Evolutionary conservation across 1,139 yeast species (phyloP).

Genomic region (Taiozyma sp.): DNA sequence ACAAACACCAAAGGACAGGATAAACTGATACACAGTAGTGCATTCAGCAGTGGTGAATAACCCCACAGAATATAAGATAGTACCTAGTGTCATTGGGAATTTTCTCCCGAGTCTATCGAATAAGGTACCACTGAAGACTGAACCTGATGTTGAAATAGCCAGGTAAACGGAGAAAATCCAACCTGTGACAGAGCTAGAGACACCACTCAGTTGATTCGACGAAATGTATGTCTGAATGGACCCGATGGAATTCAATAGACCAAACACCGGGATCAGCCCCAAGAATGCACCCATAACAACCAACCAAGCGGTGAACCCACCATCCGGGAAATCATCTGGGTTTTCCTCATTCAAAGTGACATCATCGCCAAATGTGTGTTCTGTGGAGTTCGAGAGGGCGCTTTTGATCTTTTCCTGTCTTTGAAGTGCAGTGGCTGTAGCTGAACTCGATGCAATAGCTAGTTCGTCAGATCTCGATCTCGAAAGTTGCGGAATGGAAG

Average conservation of each 20-base stretch:
- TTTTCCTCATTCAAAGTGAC: constrained; percentile 21
- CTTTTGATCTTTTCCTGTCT: constrained; percentile 3
- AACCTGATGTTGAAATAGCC: constrained; percentile 53
- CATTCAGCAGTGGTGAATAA: constrained; percentile 48
- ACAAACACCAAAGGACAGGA: constrained; percentile 46
- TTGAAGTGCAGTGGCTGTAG: not conserved
- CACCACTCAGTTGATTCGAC: constrained; percentile 45
- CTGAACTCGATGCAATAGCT: not conserved
- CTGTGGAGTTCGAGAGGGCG: constrained; percentile 5
- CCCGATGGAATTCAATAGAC: constrained; percentile 63
- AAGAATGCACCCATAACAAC: constrained; percentile 50
- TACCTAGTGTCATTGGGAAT: constrained; percentile 39
- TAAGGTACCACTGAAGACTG: constrained; percentile 52
- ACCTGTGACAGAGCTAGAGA: constrained; percentile 48
- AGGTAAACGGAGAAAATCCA: constrained; percentile 71
- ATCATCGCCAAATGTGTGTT: not conserved
- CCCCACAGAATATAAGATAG: constrained; percentile 41
- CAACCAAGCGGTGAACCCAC: constrained; percentile 17
- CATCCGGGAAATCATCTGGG: constrained; percentile 22
- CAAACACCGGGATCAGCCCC: constrained; percentile 62
- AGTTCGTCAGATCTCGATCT: not conserved
- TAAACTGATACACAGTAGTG: constrained; percentile 47
- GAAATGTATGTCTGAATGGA: constrained; percentile 69
- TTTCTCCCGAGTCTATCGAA: constrained; percentile 48
- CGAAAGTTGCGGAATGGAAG: not conserved